Evolutionary conservation across 164 flowering plant species (phyloP), one percentile per base, ranked within the genome.

Genomic region (Liriodendron chinense): DNA sequence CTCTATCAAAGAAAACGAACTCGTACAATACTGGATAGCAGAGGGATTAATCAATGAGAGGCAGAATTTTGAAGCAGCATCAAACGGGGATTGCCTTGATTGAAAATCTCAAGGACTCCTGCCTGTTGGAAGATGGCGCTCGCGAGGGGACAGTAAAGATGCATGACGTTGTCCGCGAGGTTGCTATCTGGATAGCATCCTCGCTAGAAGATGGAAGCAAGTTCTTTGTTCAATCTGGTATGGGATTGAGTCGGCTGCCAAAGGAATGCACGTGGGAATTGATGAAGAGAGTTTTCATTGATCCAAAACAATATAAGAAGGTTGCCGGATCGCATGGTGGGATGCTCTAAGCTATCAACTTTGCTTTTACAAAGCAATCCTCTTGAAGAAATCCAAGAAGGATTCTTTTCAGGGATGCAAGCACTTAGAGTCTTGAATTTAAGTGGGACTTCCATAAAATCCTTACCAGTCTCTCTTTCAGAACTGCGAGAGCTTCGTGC

Each of bases 21-120:
- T 75, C 1, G 47, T 69, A 47, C 61, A 69, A 68, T 62, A n/a
- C 25, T 75, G 78, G 78, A 9, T 61, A 20, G 78, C 59, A 0
- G 78, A 75, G n/a, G 73, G 78, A 18, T 62, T 69, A 3, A 20
- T 74, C 49, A 71, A 57, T 68, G 26, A 68, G n/a, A n/a, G 10
- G 18, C 9, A 18, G 24, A 53, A 10, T 10, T 63, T 63, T 0
- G 12, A 20, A 24, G 1, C 7, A 8, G 8, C 70, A 16, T 12
- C 12, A 16, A 18, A 68, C 14, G 47, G 70, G 70, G 2, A 10
- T 24, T 16, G 20, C 14, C 10, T 9, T 68, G 20, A 24, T 68
- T 26, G 70, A 68, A 26, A 68, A 20, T 7, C 48, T 68, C 12
- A 13, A 7, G 70, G 25, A 68, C 8, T 24, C 70, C 1, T 68